A percentile compares a stretch with the other conserved stretches of the same genome.
phyloP scores from a whole-genome alignment of 2,329 filamentous ascomycete species.

The Penicillium sp. region DNA sequence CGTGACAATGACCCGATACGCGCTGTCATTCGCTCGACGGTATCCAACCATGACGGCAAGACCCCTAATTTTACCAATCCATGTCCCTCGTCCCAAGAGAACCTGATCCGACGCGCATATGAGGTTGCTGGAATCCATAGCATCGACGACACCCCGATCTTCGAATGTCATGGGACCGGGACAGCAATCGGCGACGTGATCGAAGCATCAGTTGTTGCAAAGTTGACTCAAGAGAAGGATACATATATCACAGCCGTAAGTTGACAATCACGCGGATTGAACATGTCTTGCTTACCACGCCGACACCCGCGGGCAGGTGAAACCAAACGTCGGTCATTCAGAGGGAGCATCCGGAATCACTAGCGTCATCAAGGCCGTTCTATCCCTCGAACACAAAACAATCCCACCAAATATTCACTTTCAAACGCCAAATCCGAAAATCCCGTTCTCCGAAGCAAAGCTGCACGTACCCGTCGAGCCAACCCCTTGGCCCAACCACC shows the following conservation, averaged over 20 bases:
- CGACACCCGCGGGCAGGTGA: constrained; percentile 15
- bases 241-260: constrained; percentile 22
- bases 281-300: not conserved
- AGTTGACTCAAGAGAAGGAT: constrained; percentile 8
- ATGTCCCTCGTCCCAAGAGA: constrained; percentile 14
- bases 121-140: constrained; percentile 2
- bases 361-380: constrained; percentile 27
- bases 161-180: constrained; percentile 25
- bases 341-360: constrained; percentile 30
- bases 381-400: constrained; percentile 23
- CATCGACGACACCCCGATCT: constrained; percentile 13
- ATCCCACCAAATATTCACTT: constrained; percentile 34
- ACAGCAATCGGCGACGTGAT: constrained; percentile 20
- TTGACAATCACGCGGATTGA: not conserved
- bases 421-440: constrained; percentile 28
- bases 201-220: constrained; percentile 16
- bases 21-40: constrained; percentile 35
- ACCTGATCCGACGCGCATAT: constrained; percentile 1
- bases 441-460: constrained; percentile 18
- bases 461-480: constrained; percentile 19
- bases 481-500: constrained; percentile 27
- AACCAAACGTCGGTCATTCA: constrained; percentile 30
- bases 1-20: constrained; percentile 42
- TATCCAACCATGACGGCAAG: constrained; percentile 32
- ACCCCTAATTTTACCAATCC: constrained; percentile 22